phyloP scores from a whole-genome alignment of 106 monocot genomes.

The Triglochin maritima region DNA sequence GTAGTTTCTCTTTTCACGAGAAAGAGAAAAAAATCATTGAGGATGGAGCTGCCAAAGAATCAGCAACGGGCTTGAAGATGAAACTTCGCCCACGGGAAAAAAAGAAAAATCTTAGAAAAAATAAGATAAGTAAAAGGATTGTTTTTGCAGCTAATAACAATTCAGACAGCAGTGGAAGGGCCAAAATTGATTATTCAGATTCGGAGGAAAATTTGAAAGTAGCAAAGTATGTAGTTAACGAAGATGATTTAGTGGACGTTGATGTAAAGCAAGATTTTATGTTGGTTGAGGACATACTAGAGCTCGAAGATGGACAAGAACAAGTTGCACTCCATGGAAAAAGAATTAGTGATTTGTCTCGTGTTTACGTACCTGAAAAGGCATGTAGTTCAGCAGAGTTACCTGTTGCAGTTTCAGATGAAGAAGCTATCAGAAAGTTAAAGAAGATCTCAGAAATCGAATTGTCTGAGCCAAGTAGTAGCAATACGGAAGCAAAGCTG shows the following conservation, averaged over 20 bases:
- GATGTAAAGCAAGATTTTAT: too few species aligned
- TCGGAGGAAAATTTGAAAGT: neutral
- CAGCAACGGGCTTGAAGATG: neutral
- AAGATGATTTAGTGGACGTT: neutral
- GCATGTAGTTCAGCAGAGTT: slow-evolving; percentile 5
- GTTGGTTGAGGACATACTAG: too few species aligned
- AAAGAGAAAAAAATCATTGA: neutral
- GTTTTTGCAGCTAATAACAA: neutral
- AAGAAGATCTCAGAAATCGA: slow-evolving; percentile 63
- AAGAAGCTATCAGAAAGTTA: slow-evolving; percentile 37
- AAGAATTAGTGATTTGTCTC: neutral
- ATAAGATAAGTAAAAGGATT: neutral
- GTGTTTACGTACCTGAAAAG: neutral
- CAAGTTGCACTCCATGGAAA: too few species aligned
- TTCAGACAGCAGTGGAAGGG: neutral
- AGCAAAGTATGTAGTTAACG: neutral
- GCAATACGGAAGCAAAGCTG: slow-evolving; percentile 2
- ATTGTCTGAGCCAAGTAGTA: slow-evolving; percentile 15
- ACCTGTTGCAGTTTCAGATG: slow-evolving; percentile 15
- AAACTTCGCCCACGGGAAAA: neutral
- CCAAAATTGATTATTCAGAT: too few species aligned
- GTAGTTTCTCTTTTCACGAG: neutral
- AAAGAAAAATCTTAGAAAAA: neutral
- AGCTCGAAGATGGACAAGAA: too few species aligned
- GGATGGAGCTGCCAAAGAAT: neutral